These are phyloP conservation scores for Rosa chinensis DNA, from an alignment of 306 rosid genomes.

Conservation along the genomic window DNA sequence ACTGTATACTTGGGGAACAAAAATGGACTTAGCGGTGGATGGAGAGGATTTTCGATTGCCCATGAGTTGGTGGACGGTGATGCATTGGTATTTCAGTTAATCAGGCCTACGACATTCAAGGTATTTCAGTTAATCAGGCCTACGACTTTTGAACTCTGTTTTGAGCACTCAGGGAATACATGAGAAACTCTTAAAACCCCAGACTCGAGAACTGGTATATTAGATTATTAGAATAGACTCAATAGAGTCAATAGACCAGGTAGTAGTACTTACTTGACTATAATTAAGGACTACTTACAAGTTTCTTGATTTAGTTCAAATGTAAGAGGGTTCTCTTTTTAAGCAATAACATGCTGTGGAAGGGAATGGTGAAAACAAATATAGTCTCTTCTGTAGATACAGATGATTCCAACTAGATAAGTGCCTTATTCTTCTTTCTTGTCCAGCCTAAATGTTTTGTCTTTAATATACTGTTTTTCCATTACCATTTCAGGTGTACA, in stretches of 20 bases:
- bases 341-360: background rate
- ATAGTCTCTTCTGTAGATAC: background rate
- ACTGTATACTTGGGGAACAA: conserved; percentile 54
- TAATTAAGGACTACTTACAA: background rate
- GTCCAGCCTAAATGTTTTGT: background rate
- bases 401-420: too few relatives aligned
- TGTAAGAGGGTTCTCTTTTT: background rate
- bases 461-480: conserved; percentile 5
- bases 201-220: background rate
- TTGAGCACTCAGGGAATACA: background rate
- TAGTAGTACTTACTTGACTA: background rate
- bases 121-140: conserved; percentile 69
- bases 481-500: conserved; percentile 52
- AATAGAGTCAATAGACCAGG: background rate
- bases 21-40: conserved; percentile 74
- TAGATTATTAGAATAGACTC: background rate
- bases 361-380: background rate
- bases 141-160: conserved; percentile 12
- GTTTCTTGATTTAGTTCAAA: background rate
- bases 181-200: background rate
- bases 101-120: conserved; percentile 59
- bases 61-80: conserved; percentile 78
- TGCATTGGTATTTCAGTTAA: conserved; percentile 69
- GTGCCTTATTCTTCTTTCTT: background rate
- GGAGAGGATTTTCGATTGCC: conserved; percentile 81